Evolutionary conservation across 352 stramenopile species (phyloP).

Genomic region (Saprolegnia diclina): DNA sequence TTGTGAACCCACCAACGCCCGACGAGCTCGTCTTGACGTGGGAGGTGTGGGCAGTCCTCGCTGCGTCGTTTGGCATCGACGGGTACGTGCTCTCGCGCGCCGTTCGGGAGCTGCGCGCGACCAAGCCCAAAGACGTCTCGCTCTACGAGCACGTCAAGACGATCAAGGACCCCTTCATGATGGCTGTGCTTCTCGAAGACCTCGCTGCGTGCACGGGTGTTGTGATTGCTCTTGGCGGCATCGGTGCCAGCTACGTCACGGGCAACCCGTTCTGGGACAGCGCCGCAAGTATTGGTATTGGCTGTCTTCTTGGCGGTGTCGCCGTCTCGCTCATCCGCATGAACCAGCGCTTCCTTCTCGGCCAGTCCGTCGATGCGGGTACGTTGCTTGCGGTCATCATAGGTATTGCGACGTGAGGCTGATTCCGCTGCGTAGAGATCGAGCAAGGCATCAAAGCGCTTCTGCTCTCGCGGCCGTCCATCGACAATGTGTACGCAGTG

Average conservation of each 20-base stretch:
- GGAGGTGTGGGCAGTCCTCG: slow-evolving; percentile 95
- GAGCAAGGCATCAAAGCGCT: slow-evolving; percentile 71
- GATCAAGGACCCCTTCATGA: slow-evolving; percentile 94
- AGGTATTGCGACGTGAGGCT: slow-evolving; percentile 12
- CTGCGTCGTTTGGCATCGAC: slow-evolving; percentile 92
- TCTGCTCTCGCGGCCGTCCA: slow-evolving; percentile 79
- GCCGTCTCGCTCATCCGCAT: slow-evolving; percentile 88
- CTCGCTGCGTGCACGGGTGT: slow-evolving; percentile 94
- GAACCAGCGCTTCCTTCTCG: slow-evolving; percentile 97
- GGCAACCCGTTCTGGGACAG: slow-evolving; percentile 94
- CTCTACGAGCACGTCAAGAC: slow-evolving; percentile 61
- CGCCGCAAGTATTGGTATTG: slow-evolving; percentile 94
- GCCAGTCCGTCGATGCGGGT: slow-evolving; percentile 90
- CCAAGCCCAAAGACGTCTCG: slow-evolving; percentile 65
- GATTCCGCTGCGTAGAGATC: slow-evolving; percentile 75
- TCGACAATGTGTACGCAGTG: slow-evolving; percentile 93
- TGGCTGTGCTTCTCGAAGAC: slow-evolving; percentile 97
- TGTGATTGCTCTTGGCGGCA: slow-evolving; percentile 92
- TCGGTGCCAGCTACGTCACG: slow-evolving; percentile 88
- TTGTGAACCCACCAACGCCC: slow-evolving; percentile 51
- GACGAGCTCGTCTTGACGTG: slow-evolving; percentile 61
- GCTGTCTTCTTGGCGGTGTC: slow-evolving; percentile 89
- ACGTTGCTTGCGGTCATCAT: slow-evolving; percentile 56
- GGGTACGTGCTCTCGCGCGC: slow-evolving; percentile 93
- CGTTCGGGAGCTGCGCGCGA: slow-evolving; percentile 72